These are phyloP conservation scores for Fusarium verticillioides DNA, from an alignment of 2,329 filamentous ascomycete genomes.

Conservation along the genomic window DNA sequence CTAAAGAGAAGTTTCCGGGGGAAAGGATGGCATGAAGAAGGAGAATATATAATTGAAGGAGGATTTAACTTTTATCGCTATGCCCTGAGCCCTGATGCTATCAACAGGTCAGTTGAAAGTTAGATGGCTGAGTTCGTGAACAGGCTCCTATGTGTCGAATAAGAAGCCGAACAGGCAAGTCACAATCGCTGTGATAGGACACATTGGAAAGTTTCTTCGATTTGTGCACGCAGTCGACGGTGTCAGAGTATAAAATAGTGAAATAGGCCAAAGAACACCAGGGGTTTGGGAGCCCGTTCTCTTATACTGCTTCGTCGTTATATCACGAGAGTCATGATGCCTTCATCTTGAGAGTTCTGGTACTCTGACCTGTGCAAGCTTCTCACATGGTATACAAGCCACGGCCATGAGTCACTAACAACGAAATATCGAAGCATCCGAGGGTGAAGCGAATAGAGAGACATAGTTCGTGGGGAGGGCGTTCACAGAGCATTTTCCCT, in stretches of 20 bases:
- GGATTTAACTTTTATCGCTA: no score
- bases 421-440: fast-evolving
- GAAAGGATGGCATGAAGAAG: fast-evolving
- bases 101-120: neutral
- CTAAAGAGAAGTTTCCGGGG: neutral
- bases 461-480: no score
- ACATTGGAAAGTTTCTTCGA: neutral
- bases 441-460: no score
- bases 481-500: neutral
- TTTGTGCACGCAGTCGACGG: neutral
- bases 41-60: no score
- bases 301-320: no score
- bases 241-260: neutral
- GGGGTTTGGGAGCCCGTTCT: neutral
- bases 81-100: neutral
- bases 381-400: fast-evolving
- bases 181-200: neutral
- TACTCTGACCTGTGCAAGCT: fast-evolving
- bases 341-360: neutral
- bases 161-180: fast-evolving
- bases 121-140: neutral
- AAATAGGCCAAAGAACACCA: neutral
- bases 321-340: neutral
- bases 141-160: fast-evolving
- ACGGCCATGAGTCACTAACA: fast-evolving